A percentile compares a stretch with the other conserved stretches of the same genome.
Evolutionary conservation across 768 basidiomycete species (phyloP).

Genomic region (Lactifluus pinguis): DNA sequence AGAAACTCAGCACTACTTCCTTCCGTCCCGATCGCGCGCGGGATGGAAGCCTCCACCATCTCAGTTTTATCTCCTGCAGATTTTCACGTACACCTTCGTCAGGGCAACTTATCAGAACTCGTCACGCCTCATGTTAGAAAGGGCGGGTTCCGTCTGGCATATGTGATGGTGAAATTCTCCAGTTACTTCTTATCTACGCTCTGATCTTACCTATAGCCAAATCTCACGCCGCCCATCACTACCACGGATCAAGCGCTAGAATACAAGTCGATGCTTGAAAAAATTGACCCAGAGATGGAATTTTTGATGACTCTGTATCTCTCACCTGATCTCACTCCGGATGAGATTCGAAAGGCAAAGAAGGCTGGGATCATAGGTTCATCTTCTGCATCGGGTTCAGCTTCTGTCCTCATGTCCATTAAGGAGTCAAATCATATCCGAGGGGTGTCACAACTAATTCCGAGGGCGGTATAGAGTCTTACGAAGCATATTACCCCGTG

Average conservation of each 20-base stretch:
- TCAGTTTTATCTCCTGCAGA: constrained; percentile 63
- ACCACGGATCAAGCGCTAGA: constrained; percentile 69
- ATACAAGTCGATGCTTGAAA: constrained; percentile 69
- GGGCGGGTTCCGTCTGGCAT: constrained; percentile 87
- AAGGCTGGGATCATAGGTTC: constrained; percentile 65
- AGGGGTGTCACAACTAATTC: constrained; percentile 97
- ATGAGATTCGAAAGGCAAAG: constrained; percentile 84
- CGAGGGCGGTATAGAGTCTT: constrained; percentile 92
- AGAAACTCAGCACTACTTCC: no score
- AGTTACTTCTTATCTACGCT: not conserved
- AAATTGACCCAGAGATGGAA: constrained; percentile 66
- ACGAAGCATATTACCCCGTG: constrained; percentile 85
- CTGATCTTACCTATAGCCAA: constrained; percentile 50
- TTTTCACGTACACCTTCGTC: constrained; percentile 95
- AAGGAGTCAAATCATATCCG: constrained; percentile 93
- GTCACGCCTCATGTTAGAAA: constrained; percentile 84
- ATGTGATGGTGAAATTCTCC: constrained; percentile 74
- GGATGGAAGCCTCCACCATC: constrained; percentile 29
- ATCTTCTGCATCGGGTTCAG: constrained; percentile 1
- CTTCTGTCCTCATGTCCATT: not conserved
- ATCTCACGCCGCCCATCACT: constrained; percentile 82
- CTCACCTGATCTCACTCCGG: constrained; percentile 82
- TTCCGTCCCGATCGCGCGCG: no score
- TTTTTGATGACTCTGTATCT: constrained; percentile 97
- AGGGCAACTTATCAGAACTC: constrained; percentile 70